A percentile compares a stretch with the other conserved stretches of the same genome.
phyloP scores from a whole-genome alignment of 345 rosid genomes.

The Dipteronia dyeriana region DNA sequence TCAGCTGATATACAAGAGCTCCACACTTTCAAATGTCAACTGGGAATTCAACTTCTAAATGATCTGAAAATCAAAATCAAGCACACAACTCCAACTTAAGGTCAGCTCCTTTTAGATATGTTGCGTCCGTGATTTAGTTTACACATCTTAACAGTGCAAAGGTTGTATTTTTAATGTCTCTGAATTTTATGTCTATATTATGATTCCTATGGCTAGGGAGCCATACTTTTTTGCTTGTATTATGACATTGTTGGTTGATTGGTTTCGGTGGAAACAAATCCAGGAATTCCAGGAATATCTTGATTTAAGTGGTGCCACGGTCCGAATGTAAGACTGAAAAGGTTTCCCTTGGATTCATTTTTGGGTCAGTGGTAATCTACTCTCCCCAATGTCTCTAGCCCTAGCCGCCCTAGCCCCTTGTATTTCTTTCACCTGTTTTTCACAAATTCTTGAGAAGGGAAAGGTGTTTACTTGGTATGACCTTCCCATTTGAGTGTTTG shows the following conservation, averaged over 20 bases:
- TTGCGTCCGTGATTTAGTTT: not conserved
- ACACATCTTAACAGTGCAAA: not conserved
- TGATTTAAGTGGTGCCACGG: not conserved
- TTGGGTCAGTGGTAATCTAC: not conserved
- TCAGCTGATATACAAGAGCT: not conserved
- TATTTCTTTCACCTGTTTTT: not conserved
- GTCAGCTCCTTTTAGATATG: constrained; percentile 1
- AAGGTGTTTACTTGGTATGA: not conserved
- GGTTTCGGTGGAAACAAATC: not conserved
- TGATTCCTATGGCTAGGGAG: not conserved
- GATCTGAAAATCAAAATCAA: not conserved
- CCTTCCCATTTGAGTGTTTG: not conserved
- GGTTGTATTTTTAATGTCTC: not conserved
- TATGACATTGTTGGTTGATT: constrained; percentile 1
- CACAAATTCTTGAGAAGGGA: not conserved
- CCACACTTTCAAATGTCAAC: no score
- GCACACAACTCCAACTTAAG: not conserved
- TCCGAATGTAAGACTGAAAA: not conserved
- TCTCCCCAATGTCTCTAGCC: not conserved
- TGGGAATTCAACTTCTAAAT: not conserved
- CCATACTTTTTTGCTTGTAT: not conserved
- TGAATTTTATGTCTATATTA: not conserved
- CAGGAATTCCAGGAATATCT: not conserved
- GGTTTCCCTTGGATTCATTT: not conserved
- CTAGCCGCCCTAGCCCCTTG: not conserved